Percentiles rank a stretch among this genome's conserved stretches.
Conservation (phyloP, 2,329 filamentous ascomycete species). For the Neodidymelliopsis sp. region DNA sequence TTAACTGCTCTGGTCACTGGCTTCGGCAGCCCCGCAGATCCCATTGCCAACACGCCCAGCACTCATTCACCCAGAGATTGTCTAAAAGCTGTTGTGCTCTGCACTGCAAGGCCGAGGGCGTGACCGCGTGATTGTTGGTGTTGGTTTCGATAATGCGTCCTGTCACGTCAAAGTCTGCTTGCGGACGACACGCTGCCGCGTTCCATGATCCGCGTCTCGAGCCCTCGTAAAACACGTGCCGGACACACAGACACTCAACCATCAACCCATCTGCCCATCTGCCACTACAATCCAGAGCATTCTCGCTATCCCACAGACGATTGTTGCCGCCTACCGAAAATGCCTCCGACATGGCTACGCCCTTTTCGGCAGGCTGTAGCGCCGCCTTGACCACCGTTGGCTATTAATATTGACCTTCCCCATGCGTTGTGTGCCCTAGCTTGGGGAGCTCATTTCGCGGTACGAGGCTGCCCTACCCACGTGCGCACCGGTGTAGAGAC, state of each 20-base stretch:
- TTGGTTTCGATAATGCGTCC: conserved; percentile 1
- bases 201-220: conserved; percentile 6
- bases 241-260: conserved; percentile 4
- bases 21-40: conserved; percentile 13
- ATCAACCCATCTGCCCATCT: neutral
- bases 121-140: conserved; percentile 6
- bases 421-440: conserved; percentile 5
- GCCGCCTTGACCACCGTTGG: neutral
- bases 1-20: conserved; percentile 7
- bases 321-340: conserved; percentile 4
- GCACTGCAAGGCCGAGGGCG: too few species aligned
- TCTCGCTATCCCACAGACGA: neutral
- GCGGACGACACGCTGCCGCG: conserved; percentile 6
- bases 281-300: neutral
- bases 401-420: conserved; percentile 13
- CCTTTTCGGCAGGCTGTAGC: conserved; percentile 1
- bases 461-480: conserved; percentile 17
- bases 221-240: conserved; percentile 6
- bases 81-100: neutral
- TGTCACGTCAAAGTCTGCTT: neutral
- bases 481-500: conserved; percentile 3
- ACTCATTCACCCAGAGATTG: too few species aligned
- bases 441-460: conserved; percentile 12
- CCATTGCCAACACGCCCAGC: too few species aligned
- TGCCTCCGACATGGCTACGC: neutral